Percentiles rank a stretch among this genome's conserved stretches.
phyloP scores from a whole-genome alignment of 202 grass and related monocot genomes.

The Schoenoplectus tabernaemontani region DNA sequence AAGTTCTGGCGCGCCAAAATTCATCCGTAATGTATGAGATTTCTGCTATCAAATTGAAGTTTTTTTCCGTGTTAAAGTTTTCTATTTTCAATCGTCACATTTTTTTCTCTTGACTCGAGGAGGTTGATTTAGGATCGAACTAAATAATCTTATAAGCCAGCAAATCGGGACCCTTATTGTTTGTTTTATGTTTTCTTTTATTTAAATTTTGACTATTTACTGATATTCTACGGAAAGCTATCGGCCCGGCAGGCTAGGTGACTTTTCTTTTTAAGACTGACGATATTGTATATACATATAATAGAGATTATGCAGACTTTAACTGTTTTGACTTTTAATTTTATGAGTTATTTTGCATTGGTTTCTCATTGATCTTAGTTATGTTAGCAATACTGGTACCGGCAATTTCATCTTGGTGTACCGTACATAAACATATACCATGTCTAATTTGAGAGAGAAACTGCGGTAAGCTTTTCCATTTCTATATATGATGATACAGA shows the following conservation, averaged over 20 bases:
- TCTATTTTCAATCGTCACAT: not conserved
- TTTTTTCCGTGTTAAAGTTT: not conserved
- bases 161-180: not conserved
- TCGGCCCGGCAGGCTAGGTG: not conserved
- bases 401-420: not conserved
- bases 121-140: not conserved
- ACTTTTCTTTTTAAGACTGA: not conserved
- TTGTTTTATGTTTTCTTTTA: not conserved
- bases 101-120: not conserved
- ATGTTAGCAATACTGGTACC: not conserved
- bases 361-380: not conserved
- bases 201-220: not conserved
- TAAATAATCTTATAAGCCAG: not conserved
- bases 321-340: not conserved
- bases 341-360: not conserved
- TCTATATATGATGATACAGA: not conserved
- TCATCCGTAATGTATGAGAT: slow-evolving; percentile 57
- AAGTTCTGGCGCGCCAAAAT: slow-evolving; percentile 42
- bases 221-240: not conserved
- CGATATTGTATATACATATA: not conserved
- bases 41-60: not conserved
- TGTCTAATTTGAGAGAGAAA: not conserved
- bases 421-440: not conserved
- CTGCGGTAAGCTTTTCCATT: not conserved
- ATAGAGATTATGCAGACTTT: not conserved